Conservation (phyloP, 768 basidiomycete genomes). For the Suillus discolor region DNA sequence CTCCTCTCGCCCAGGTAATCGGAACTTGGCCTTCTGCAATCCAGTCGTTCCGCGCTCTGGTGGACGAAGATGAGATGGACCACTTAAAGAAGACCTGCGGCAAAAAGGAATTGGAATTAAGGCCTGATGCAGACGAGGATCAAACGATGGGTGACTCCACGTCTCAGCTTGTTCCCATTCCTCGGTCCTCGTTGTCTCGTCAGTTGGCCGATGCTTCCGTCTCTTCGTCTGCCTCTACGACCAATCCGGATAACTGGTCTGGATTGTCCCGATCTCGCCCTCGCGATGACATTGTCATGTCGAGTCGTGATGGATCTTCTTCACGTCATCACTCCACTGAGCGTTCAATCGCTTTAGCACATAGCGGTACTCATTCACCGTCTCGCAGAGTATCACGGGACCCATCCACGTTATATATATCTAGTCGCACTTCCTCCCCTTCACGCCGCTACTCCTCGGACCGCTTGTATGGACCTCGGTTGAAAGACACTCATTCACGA, state of each 20-base stretch:
- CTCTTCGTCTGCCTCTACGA: not conserved
- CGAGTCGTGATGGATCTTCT: conserved; percentile 24
- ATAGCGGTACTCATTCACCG: conserved; percentile 26
- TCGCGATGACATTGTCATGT: conserved; percentile 14
- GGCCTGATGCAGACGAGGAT: not conserved
- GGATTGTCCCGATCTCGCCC: conserved; percentile 24
- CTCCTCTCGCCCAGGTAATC: conserved; percentile 30
- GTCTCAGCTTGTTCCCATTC: conserved; percentile 21
- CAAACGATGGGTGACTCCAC: conserved; percentile 4
- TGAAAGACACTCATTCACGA: conserved; percentile 24
- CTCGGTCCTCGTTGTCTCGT: conserved; percentile 26
- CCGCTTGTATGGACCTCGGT: conserved; percentile 25
- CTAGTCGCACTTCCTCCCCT: conserved; percentile 31
- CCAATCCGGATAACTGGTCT: conserved; percentile 1
- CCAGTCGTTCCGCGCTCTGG: conserved; percentile 31
- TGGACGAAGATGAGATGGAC: conserved; percentile 32
- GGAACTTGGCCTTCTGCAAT: conserved; percentile 30
- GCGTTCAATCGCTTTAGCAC: conserved; percentile 29
- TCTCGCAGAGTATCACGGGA: conserved; percentile 15
- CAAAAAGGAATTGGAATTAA: conserved; percentile 16
- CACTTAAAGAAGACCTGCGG: conserved; percentile 22
- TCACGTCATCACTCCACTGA: conserved; percentile 27
- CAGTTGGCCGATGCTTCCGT: not conserved
- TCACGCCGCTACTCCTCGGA: conserved; percentile 27
- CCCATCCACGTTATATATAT: conserved; percentile 29